These are phyloP conservation scores for Talaromyces sp. DNA, from an alignment of 2,329 filamentous ascomycete genomes.

Conservation along the genomic window DNA sequence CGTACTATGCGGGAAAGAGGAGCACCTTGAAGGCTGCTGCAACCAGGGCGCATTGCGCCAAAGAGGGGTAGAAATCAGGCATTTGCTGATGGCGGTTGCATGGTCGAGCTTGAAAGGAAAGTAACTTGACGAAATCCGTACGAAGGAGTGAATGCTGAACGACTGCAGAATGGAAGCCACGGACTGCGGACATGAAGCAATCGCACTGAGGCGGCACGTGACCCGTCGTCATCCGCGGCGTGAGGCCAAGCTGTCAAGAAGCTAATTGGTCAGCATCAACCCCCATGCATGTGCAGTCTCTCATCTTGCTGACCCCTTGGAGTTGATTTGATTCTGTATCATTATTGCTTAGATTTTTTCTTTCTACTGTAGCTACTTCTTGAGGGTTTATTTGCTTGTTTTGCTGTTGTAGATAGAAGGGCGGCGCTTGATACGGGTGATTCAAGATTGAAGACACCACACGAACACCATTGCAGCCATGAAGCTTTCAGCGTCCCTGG, in stretches of 20 bases:
- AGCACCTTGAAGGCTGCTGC: conserved; percentile 87
- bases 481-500: conserved; percentile 36
- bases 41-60: conserved; percentile 80
- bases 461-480: conserved; percentile 37
- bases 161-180: not conserved
- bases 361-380: not conserved
- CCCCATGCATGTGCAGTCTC: conserved; percentile 7
- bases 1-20: conserved; percentile 90
- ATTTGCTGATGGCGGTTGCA: conserved; percentile 45
- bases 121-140: not conserved
- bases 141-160: not conserved
- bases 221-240: not conserved
- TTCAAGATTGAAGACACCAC: not conserved
- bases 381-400: not conserved
- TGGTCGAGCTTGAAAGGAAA: conserved; percentile 11
- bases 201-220: conserved; percentile 3
- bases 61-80: conserved; percentile 79
- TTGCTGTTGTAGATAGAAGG: not conserved
- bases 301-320: not conserved
- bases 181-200: not conserved
- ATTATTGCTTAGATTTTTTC: not conserved
- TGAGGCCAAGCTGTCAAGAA: conserved; percentile 20
- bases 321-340: not conserved
- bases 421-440: not conserved
- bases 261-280: conserved; percentile 10